phyloP scores from a whole-genome alignment of 805 yeast genomes.

The Pachysolen tannophilus region DNA sequence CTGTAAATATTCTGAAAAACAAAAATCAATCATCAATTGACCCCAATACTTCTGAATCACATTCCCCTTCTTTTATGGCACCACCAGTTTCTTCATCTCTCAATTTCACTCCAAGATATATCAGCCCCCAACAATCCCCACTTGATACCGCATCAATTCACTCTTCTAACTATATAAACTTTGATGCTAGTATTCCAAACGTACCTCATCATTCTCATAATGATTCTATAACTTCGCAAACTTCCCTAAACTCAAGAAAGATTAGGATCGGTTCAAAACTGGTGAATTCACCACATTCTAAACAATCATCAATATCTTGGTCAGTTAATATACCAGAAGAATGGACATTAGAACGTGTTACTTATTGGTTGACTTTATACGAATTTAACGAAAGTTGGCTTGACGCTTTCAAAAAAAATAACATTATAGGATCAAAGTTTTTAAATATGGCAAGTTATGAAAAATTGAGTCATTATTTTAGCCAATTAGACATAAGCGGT shows the following conservation, averaged over 20 bases:
- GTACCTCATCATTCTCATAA: constrained; percentile 5
- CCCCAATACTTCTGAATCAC: neutral
- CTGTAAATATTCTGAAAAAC: neutral
- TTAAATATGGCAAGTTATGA: constrained; percentile 63
- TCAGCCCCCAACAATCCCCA: neutral
- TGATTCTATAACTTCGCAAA: constrained; percentile 3
- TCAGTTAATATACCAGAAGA: constrained; percentile 44
- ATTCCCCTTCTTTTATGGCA: too few species aligned
- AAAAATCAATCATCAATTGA: neutral
- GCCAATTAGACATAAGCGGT: constrained; percentile 33
- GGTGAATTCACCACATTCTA: constrained; percentile 5
- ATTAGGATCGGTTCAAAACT: neutral
- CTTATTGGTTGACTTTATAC: constrained; percentile 60
- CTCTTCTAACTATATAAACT: neutral
- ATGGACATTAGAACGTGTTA: constrained; percentile 68
- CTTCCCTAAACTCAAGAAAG: constrained; percentile 1
- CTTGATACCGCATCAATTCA: neutral
- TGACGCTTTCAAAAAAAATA: constrained; percentile 48
- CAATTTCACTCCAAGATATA: neutral
- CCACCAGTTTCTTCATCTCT: neutral
- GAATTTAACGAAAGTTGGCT: constrained; percentile 70
- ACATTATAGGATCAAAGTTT: constrained; percentile 56
- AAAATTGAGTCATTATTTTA: constrained; percentile 23
- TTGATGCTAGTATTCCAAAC: too few species aligned
- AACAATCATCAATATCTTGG: constrained; percentile 29